phyloP scores from a whole-genome alignment of 2,329 filamentous ascomycete species.

The Ophiostoma pallidulum region DNA sequence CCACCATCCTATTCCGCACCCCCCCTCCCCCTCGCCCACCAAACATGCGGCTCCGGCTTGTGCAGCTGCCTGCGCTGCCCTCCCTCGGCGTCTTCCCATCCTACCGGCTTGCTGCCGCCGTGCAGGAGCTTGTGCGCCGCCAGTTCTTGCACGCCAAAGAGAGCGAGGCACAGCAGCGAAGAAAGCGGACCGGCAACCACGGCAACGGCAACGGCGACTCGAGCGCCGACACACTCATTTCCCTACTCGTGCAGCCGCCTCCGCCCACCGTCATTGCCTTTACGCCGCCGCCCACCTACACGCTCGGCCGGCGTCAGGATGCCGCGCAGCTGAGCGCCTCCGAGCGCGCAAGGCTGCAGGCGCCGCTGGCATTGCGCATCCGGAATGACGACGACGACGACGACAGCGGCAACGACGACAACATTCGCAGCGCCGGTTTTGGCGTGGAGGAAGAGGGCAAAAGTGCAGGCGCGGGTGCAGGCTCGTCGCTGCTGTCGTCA shows the following conservation, averaged over 20 bases:
- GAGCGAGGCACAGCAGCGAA: too few species aligned
- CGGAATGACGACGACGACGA: conserved; percentile 18
- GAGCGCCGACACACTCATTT: conserved; percentile 5
- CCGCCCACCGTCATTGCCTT: conserved; percentile 71
- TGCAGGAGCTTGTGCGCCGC: conserved; percentile 31
- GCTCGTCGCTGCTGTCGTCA: too few species aligned
- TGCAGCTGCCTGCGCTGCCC: conserved; percentile 26
- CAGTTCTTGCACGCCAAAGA: conserved; percentile 52
- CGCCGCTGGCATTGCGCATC: conserved; percentile 29
- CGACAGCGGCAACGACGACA: neutral
- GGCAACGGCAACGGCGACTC: neutral
- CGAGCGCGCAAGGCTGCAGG: conserved; percentile 37
- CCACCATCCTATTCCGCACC: neutral
- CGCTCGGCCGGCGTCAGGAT: conserved; percentile 73
- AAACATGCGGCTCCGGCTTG: conserved; percentile 27
- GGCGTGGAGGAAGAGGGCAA: too few species aligned
- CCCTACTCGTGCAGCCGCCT: conserved; percentile 31
- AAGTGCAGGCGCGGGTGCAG: too few species aligned
- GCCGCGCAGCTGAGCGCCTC: conserved; percentile 32
- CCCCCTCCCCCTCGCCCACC: neutral
- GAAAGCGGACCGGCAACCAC: neutral
- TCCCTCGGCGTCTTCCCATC: conserved; percentile 22
- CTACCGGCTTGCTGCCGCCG: conserved; percentile 29
- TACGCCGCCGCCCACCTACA: conserved; percentile 75
- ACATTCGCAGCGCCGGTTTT: too few species aligned